Evolutionary conservation across 2,329 filamentous ascomycete species (phyloP), one percentile per base, ranked within the genome.

Genomic region (Raffaelea ambrosiae): DNA sequence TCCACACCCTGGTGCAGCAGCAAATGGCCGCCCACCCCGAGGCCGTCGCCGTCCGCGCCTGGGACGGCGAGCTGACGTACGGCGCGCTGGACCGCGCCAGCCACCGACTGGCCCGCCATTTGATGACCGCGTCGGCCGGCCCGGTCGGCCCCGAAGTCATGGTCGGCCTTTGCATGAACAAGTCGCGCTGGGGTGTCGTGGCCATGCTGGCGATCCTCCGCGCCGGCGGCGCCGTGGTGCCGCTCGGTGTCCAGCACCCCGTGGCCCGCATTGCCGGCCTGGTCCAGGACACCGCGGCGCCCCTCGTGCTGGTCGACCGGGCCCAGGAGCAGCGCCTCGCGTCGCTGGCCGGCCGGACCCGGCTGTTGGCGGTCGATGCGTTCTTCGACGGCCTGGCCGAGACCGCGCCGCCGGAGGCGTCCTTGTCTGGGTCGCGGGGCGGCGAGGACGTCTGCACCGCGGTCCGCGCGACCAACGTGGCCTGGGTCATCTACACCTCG

Each of bases 151-250:
- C 71, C 0, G 73, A 77, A 10, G 69, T 76, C 8, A 66, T 84
- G 4, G 73, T 89, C 1, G 81, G 80, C 5, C 70, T 89, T 5
- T 75, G 83, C 18, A 71, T 88, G 57, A 79, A 86, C 40, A 89
- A 87, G 64, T 85, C 77, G 19, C 66, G 80, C 14, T 76, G 84
- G 60, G 72, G 86, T 0, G 83, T 88, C 43, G 66, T 88, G 36
- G 74, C 81, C 7, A 82, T 90, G 51, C 69, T 90, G 19, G 83
- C 84, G 0, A 72, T 83, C 2, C 65, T 88, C 11, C 58, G 67
- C 55, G 64, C 73, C 4, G 74, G 74, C 13, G 73, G 68, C 1
- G 67, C 67, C n/a, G 69, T 77, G 38, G 70, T 74, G 0, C 68
- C 73, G 0, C 61, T 78, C 23, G 74, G 77, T 39, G 64, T 62